A percentile compares a stretch with the other conserved stretches of the same genome.
Evolutionary conservation across 108 stramenopile genomes (phyloP).

Genomic region (Chaetoceros tenuissimus): DNA sequence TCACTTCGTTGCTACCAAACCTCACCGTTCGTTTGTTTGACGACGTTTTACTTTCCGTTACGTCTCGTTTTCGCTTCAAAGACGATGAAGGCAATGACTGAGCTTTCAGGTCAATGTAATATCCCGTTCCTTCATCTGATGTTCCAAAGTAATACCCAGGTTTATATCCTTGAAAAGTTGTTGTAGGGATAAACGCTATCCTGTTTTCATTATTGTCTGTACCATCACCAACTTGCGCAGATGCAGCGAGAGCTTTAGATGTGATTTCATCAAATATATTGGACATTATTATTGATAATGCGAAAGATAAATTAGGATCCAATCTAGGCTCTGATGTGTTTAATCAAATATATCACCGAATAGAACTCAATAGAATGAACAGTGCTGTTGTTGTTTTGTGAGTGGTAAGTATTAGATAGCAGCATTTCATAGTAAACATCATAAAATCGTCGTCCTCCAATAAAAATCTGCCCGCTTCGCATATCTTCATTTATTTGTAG

Average conservation of each 20-base stretch:
- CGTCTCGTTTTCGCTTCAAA: neutral
- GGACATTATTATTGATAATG: too few relatives aligned
- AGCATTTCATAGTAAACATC: too few relatives aligned
- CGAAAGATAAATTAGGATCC: too few relatives aligned
- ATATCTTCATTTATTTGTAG: too few relatives aligned
- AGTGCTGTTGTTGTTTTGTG: too few relatives aligned
- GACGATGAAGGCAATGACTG: neutral
- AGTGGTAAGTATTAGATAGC: too few relatives aligned
- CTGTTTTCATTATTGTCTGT: too few relatives aligned
- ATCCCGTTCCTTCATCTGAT: constrained; percentile 46
- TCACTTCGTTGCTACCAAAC: constrained; percentile 3
- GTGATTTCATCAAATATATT: neutral
- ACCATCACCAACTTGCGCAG: neutral
- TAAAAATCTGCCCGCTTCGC: too few relatives aligned
- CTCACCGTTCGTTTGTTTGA: constrained; percentile 9
- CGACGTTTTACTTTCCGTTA: neutral
- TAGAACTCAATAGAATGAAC: too few relatives aligned
- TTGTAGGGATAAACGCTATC: constrained; percentile 51
- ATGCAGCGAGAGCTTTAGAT: neutral
- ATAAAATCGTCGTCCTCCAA: too few relatives aligned
- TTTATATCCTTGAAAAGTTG: constrained; percentile 40
- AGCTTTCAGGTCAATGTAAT: constrained; percentile 38
- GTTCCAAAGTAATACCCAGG: constrained; percentile 65
- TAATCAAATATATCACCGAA: too few relatives aligned
- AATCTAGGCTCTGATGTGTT: too few relatives aligned